Conservation (phyloP, 345 rosid genomes). For the Rhodamnia argentea region DNA sequence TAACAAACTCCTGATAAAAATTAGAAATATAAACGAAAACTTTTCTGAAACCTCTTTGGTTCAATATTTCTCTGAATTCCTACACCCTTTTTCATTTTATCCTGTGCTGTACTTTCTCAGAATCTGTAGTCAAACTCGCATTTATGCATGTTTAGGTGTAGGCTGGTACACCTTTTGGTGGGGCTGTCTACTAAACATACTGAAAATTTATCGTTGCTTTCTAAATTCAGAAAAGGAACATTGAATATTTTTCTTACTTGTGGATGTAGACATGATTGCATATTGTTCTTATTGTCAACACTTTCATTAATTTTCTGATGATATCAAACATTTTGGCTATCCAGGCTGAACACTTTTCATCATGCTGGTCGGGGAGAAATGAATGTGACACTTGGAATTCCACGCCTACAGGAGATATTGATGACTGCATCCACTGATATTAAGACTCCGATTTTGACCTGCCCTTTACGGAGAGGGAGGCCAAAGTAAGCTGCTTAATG, state of each 20-base stretch:
- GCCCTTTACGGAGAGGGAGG: conserved; percentile 63
- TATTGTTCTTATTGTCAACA: neutral
- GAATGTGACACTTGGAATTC: conserved; percentile 97
- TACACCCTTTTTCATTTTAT: neutral
- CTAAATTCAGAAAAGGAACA: neutral
- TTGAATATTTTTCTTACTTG: neutral
- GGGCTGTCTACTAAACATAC: neutral
- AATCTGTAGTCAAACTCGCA: neutral
- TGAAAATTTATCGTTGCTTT: neutral
- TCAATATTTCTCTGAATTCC: neutral
- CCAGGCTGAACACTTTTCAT: conserved; percentile 95
- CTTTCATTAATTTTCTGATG: neutral
- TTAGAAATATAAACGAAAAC: neutral
- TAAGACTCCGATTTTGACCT: conserved; percentile 88
- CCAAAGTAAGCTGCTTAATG: conserved; percentile 41
- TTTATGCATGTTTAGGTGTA: neutral
- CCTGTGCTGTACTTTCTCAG: neutral
- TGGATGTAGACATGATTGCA: neutral
- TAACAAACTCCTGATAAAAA: neutral
- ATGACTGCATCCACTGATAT: conserved; percentile 80
- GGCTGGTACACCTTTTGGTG: neutral
- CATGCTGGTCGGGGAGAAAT: conserved; percentile 99
- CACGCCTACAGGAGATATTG: conserved; percentile 92
- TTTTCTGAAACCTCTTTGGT: neutral
- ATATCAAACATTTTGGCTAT: neutral